Conservation (phyloP, 345 rosid genomes). For the Psidium guajava region DNA sequence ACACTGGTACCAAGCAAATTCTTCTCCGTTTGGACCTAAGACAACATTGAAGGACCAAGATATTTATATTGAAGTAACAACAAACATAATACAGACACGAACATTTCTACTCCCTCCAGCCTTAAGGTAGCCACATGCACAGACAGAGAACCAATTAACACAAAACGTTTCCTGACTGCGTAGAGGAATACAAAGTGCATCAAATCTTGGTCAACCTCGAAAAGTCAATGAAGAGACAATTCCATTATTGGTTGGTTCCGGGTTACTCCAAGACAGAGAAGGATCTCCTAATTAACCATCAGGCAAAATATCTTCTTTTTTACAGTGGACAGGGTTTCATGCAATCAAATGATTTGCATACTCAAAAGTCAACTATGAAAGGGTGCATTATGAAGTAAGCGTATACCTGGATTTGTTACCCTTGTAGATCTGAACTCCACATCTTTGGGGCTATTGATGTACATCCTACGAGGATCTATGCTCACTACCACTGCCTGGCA, state of each 20-base stretch:
- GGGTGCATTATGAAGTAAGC: neutral
- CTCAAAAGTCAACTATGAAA: neutral
- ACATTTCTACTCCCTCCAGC: neutral
- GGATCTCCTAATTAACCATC: neutral
- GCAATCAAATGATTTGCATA: neutral
- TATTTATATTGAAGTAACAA: neutral
- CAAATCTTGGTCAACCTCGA: neutral
- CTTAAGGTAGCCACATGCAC: neutral
- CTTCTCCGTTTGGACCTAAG: slow-evolving; percentile 87
- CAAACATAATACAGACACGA: neutral
- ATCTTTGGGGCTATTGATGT: slow-evolving; percentile 55
- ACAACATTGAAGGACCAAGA: neutral
- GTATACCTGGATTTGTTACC: slow-evolving; percentile 62
- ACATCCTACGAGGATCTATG: slow-evolving; percentile 90
- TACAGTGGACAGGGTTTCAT: neutral
- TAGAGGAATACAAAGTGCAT: neutral
- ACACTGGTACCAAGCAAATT: slow-evolving; percentile 97
- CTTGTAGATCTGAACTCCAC: slow-evolving; percentile 56
- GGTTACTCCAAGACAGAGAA: neutral
- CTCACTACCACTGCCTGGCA: slow-evolving; percentile 96
- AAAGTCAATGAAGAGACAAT: neutral
- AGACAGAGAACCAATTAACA: neutral
- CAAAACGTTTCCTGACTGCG: neutral
- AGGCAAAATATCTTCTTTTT: neutral
- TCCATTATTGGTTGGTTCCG: neutral